phyloP scores from a whole-genome alignment of 768 basidiomycete species.

The Serendipita indica region DNA sequence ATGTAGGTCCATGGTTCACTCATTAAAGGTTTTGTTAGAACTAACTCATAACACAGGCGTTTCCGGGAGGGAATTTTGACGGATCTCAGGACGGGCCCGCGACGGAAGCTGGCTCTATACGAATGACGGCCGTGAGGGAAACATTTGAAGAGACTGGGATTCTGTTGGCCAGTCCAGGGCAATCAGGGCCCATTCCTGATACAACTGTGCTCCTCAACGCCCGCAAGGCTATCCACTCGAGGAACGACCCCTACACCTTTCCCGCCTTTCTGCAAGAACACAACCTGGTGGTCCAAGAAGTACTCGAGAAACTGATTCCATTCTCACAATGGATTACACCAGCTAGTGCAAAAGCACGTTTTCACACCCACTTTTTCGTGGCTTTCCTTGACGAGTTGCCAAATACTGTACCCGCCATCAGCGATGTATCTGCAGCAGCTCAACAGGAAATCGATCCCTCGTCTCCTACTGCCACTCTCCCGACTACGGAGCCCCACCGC shows the following conservation, averaged over 20 bases:
- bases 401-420: slow-evolving; percentile 28
- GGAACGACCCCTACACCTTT: slow-evolving; percentile 31
- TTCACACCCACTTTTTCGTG: slow-evolving; percentile 57
- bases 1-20: slow-evolving; percentile 30
- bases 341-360: slow-evolving; percentile 40
- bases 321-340: slow-evolving; percentile 70
- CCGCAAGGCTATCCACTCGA: slow-evolving; percentile 41
- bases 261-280: slow-evolving; percentile 34
- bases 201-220: slow-evolving; percentile 31
- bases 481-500: background rate
- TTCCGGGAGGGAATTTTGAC: slow-evolving; percentile 62
- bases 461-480: background rate
- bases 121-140: slow-evolving; percentile 55
- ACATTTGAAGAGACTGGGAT: slow-evolving; percentile 66
- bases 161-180: slow-evolving; percentile 35
- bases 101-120: slow-evolving; percentile 23
- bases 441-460: background rate
- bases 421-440: background rate
- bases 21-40: slow-evolving; percentile 7
- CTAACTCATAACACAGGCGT: slow-evolving; percentile 35
- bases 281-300: slow-evolving; percentile 30
- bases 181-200: slow-evolving; percentile 11
- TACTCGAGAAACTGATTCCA: slow-evolving; percentile 34
- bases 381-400: slow-evolving; percentile 39
- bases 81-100: slow-evolving; percentile 34